Percentiles rank a stretch among this genome's conserved stretches.
Evolutionary conservation across 805 yeast species (phyloP).

Genomic region (Cyberlindnera bimundalis): DNA sequence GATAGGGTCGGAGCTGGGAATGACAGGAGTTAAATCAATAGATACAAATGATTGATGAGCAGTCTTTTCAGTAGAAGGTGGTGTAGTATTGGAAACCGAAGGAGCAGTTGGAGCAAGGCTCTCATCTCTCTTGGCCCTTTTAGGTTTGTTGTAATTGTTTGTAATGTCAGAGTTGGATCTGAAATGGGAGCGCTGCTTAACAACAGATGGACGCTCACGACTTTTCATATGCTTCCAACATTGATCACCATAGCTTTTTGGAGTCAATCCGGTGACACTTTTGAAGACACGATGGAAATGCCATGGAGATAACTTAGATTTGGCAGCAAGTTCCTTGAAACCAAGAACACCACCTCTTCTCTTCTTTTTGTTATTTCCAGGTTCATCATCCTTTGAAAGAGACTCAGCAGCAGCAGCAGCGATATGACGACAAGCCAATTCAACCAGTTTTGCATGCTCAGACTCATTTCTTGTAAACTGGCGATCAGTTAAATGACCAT

Average conservation of each 20-base stretch:
- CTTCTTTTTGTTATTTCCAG: conserved; percentile 38
- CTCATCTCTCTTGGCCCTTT: conserved; percentile 13
- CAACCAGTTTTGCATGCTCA: conserved; percentile 67
- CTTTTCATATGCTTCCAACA: conserved; percentile 60
- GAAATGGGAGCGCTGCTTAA: conserved; percentile 23
- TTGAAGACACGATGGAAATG: conserved; percentile 91
- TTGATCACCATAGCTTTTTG: conserved; percentile 83
- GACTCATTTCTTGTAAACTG: conserved; percentile 54
- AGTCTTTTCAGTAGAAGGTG: no score
- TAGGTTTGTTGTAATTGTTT: conserved; percentile 13
- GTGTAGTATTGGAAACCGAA: neutral
- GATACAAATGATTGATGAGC: conserved; percentile 3
- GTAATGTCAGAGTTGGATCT: conserved; percentile 23
- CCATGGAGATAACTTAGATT: conserved; percentile 84
- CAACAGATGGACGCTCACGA: conserved; percentile 21
- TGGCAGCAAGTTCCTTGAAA: conserved; percentile 83
- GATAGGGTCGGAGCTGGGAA: conserved; percentile 6
- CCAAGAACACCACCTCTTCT: conserved; percentile 79
- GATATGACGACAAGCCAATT: conserved; percentile 78
- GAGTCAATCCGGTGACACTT: conserved; percentile 81
- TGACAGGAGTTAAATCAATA: conserved; percentile 7
- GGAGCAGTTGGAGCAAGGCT: conserved; percentile 10
- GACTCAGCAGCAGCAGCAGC: conserved; percentile 70
- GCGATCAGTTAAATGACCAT: conserved; percentile 18
- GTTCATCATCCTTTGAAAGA: conserved; percentile 28